These are phyloP conservation scores for Flaveria robusta DNA, from an alignment of 129 eudicot genomes.

Conservation along the genomic window DNA sequence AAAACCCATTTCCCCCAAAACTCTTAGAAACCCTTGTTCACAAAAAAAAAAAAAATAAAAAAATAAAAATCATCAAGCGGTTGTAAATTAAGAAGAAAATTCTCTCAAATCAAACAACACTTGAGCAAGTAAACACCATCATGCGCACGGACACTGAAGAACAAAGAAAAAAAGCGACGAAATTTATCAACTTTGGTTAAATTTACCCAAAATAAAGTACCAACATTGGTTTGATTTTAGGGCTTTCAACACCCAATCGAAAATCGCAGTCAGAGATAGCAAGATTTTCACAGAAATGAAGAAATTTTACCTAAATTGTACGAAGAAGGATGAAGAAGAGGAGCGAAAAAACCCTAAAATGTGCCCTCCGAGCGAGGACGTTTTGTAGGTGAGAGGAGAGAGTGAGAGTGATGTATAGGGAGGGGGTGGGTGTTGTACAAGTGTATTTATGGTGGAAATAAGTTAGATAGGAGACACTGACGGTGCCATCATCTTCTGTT, in stretches of 20 bases:
- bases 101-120: neutral
- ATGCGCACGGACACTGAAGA: neutral
- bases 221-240: constrained; percentile 29
- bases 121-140: neutral
- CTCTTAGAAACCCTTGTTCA: neutral
- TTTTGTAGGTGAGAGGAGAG: constrained; percentile 17
- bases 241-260: constrained; percentile 20
- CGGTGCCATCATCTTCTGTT: too few species aligned
- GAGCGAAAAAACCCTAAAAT: constrained; percentile 19
- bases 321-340: constrained; percentile 3
- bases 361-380: neutral
- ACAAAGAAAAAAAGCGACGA: neutral
- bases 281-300: neutral
- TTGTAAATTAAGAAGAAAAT: neutral
- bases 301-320: constrained; percentile 12
- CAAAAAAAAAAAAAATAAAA: neutral
- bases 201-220: neutral
- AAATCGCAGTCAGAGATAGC: neutral
- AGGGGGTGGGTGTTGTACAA: constrained; percentile 23
- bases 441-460: constrained; percentile 8
- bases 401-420: constrained; percentile 17
- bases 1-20: constrained; percentile 17
- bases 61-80: neutral
- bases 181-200: neutral
- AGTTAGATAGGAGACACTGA: neutral